These are phyloP conservation scores for Chrysophaeum taylorii DNA, from an alignment of 352 stramenopile genomes.

Conservation along the genomic window DNA sequence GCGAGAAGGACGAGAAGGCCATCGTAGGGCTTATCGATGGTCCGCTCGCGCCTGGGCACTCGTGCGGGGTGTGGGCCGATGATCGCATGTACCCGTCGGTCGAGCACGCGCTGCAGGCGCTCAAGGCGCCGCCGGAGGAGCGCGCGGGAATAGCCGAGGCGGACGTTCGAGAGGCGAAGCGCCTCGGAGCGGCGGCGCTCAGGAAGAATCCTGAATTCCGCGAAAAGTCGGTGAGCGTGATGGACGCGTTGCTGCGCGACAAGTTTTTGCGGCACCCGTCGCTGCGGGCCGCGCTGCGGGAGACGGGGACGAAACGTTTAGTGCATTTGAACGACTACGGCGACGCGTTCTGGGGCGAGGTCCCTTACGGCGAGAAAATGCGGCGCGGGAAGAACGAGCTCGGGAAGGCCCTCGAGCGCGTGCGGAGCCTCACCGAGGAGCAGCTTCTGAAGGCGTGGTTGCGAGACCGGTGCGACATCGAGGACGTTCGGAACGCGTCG, in stretches of 20 bases:
- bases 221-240: neutral
- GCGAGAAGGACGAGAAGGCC: neutral
- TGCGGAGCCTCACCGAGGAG: too few species aligned
- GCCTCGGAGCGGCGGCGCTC: neutral
- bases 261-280: neutral
- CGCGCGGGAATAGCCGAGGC: neutral
- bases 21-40: neutral
- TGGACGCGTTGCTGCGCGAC: neutral
- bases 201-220: neutral
- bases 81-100: neutral
- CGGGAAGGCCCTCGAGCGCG: neutral
- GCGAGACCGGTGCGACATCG: too few species aligned
- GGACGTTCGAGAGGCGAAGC: neutral
- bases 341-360: neutral
- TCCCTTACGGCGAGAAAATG: neutral
- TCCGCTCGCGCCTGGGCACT: neutral
- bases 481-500: too few species aligned
- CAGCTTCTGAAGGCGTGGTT: too few species aligned
- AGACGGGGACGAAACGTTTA: neutral
- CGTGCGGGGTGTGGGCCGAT: neutral
- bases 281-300: neutral
- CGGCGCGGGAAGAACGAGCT: constrained; percentile 8
- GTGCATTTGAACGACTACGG: neutral
- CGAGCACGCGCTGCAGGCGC: constrained; percentile 10
- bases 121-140: neutral